These are phyloP conservation scores for Telfairia occidentalis DNA, from an alignment of 331 rosid species.

Conservation along the genomic window DNA sequence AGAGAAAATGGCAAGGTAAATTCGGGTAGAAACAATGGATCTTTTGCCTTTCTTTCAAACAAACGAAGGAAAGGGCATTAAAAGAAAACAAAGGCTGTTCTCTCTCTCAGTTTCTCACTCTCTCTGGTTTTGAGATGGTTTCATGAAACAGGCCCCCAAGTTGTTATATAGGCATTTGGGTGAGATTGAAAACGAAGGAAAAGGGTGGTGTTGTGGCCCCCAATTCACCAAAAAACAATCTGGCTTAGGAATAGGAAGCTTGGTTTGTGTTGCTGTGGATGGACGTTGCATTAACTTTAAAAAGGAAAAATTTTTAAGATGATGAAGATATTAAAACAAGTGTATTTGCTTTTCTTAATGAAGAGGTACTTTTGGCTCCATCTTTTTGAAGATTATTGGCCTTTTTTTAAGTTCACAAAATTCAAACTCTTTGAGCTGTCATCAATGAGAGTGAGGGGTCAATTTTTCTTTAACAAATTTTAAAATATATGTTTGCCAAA, in stretches of 20 bases:
- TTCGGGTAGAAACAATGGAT: background rate
- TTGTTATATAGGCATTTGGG: background rate
- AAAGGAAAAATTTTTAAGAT: background rate
- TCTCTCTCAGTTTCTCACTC: background rate
- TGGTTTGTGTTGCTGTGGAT: slow-evolving; percentile 6
- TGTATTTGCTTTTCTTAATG: background rate
- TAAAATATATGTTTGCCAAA: background rate
- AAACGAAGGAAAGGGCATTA: background rate
- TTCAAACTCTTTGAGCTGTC: background rate
- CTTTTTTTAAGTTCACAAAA: background rate
- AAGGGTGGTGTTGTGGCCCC: background rate
- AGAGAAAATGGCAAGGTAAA: background rate
- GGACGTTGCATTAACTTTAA: slow-evolving; percentile 1
- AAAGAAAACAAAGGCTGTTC: background rate
- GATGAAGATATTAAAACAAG: background rate
- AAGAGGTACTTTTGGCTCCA: background rate
- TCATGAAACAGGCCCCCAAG: background rate
- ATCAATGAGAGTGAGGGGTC: background rate
- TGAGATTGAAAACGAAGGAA: background rate
- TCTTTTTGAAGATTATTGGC: background rate
- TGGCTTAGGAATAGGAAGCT: background rate
- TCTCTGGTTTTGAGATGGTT: slow-evolving; percentile 7
- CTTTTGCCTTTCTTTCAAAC: background rate
- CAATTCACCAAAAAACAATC: background rate
- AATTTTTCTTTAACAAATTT: background rate